Percentiles rank a stretch among this genome's conserved stretches.
Evolutionary conservation across 1,284 basidiomycete species (phyloP).

Genomic region (Mycosarcoma maydis): DNA sequence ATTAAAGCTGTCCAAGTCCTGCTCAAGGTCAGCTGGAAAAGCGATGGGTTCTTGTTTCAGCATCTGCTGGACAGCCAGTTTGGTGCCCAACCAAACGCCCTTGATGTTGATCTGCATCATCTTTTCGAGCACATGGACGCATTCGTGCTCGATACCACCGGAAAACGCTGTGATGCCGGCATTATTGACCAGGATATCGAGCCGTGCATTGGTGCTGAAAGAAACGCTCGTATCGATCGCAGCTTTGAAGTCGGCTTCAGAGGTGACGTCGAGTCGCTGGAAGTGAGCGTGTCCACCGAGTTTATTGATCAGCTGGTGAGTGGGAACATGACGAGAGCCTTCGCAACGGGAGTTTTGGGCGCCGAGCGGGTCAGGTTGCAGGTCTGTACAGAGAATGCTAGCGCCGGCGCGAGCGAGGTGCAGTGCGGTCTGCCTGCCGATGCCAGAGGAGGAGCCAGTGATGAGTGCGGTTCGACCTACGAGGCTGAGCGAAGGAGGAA

Average conservation of each 20-base stretch:
- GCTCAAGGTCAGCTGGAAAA: slow-evolving; percentile 38
- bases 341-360: slow-evolving; percentile 4
- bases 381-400: slow-evolving; percentile 40
- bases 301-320: slow-evolving; percentile 36
- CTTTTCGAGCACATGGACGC: slow-evolving; percentile 32
- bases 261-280: slow-evolving; percentile 42
- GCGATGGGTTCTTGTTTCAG: slow-evolving; percentile 37
- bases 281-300: slow-evolving; percentile 43
- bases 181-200: slow-evolving; percentile 46
- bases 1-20: slow-evolving; percentile 40
- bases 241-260: slow-evolving; percentile 32
- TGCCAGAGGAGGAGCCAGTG: slow-evolving; percentile 44
- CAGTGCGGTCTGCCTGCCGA: slow-evolving; percentile 31
- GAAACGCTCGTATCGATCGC: slow-evolving; percentile 33
- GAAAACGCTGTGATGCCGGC: slow-evolving; percentile 27
- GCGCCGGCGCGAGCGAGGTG: slow-evolving; percentile 41
- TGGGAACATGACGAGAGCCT: slow-evolving; percentile 29
- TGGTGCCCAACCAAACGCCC: slow-evolving; percentile 43
- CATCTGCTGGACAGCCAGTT: slow-evolving; percentile 44
- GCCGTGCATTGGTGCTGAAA: slow-evolving; percentile 19
- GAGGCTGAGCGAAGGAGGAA: slow-evolving; percentile 47
- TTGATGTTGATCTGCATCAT: slow-evolving; percentile 47
- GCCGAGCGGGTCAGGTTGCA: slow-evolving; percentile 37
- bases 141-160: slow-evolving; percentile 43
- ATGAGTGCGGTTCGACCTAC: slow-evolving; percentile 36